Evolutionary conservation across 2,329 filamentous ascomycete genomes (phyloP).

Genomic region (Orbilia brochopaga): DNA sequence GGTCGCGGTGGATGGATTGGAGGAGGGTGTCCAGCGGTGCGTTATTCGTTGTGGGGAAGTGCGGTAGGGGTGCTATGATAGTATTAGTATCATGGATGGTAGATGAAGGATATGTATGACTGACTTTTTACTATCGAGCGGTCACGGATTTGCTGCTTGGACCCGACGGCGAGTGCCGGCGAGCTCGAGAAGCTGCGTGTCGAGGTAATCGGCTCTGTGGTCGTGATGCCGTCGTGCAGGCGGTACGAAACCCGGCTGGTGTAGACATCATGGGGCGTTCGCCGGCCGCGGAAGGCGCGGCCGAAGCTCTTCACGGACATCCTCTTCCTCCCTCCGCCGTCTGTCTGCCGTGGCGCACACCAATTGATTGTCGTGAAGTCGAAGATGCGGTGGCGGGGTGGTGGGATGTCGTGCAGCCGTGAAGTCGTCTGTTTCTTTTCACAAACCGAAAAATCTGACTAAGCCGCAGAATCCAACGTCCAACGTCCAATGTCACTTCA

Average conservation of each 20-base stretch:
- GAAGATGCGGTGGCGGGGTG: neutral
- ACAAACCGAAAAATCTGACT: constrained; percentile 11
- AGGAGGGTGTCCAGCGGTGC: constrained; percentile 65
- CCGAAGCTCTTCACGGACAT: constrained; percentile 38
- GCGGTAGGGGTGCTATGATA: constrained; percentile 52
- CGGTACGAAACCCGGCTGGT: constrained; percentile 1
- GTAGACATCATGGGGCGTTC: constrained; percentile 34
- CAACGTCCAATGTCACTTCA: constrained; percentile 13
- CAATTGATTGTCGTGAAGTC: neutral
- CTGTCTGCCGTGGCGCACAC: neutral
- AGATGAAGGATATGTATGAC: neutral
- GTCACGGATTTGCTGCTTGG: constrained; percentile 43
- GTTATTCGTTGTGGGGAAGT: constrained; percentile 64
- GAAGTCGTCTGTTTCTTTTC: neutral
- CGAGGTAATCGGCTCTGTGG: neutral
- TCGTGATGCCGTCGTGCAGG: constrained; percentile 4
- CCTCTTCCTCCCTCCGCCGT: neutral
- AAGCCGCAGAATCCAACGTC: neutral
- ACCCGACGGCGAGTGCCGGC: constrained; percentile 19
- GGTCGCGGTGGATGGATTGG: constrained; percentile 64
- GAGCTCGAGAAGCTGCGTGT: constrained; percentile 27
- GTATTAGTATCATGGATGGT: constrained; percentile 1
- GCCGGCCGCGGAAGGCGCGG: constrained; percentile 27
- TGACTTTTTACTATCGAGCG: constrained; percentile 15
- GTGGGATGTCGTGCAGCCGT: constrained; percentile 1